These are phyloP conservation scores for Ustilago curta DNA, from an alignment of 1,284 basidiomycete genomes.

Conservation along the genomic window DNA sequence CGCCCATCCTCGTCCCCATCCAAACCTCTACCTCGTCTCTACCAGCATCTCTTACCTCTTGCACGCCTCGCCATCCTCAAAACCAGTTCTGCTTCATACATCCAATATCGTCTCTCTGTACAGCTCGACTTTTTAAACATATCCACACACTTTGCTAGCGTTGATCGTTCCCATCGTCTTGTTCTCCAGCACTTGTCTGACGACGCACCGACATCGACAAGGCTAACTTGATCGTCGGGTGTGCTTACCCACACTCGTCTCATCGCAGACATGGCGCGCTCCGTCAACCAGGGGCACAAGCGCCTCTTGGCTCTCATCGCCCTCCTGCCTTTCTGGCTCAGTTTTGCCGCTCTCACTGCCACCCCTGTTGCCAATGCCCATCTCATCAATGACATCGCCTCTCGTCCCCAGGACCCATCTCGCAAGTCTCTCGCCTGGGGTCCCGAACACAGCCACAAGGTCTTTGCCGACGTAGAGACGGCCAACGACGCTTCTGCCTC, in stretches of 20 bases:
- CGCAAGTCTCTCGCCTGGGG: conserved; percentile 59
- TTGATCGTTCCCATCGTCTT: conserved; percentile 3
- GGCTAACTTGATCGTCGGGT: not conserved
- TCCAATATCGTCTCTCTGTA: not conserved
- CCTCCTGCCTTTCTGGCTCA: conserved; percentile 51
- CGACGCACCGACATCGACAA: conserved; percentile 1
- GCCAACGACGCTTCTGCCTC: conserved; percentile 20
- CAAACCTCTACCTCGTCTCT: not conserved
- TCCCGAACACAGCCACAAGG: conserved; percentile 50
- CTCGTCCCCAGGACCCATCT: conserved; percentile 41
- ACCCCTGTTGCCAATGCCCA: conserved; percentile 22
- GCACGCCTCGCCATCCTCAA: not conserved
- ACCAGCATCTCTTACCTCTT: not conserved
- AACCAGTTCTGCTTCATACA: not conserved
- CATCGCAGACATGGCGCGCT: conserved; percentile 27
- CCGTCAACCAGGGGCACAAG: conserved; percentile 30
- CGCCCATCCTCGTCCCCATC: not conserved
- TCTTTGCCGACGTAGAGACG: conserved; percentile 41
- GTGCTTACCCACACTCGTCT: not conserved
- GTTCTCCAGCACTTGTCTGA: not conserved
- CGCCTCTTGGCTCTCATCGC: conserved; percentile 49
- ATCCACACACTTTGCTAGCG: conserved; percentile 1
- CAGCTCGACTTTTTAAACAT: not conserved
- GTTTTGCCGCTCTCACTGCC: conserved; percentile 30
- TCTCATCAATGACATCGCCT: conserved; percentile 14